phyloP scores from a whole-genome alignment of 495 filamentous ascomycete genomes.

The Neurospora sp. region DNA sequence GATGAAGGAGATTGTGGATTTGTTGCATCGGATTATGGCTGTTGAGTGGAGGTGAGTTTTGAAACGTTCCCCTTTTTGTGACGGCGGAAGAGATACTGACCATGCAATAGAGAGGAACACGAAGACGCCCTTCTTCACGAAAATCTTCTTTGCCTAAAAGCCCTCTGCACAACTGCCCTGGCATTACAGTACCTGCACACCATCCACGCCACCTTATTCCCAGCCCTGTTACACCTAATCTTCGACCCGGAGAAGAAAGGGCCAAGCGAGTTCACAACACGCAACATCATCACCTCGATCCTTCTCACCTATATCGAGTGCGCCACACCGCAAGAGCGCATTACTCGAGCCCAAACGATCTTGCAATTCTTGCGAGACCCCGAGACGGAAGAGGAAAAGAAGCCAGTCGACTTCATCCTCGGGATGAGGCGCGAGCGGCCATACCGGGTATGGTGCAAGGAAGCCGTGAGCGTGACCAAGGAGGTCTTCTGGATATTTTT shows the following conservation, averaged over 20 bases:
- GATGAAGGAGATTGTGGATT: constrained; percentile 79
- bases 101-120: constrained; percentile 58
- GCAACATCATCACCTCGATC: constrained; percentile 75
- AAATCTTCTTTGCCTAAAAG: constrained; percentile 86
- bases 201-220: constrained; percentile 75
- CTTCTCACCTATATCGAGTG: constrained; percentile 75
- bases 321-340: constrained; percentile 40
- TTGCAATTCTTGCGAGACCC: constrained; percentile 77
- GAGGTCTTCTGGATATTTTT: constrained; percentile 99
- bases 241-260: constrained; percentile 97
- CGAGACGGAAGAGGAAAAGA: constrained; percentile 57
- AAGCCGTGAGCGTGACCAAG: constrained; percentile 84
- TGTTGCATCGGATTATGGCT: constrained; percentile 83
- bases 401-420: constrained; percentile 75
- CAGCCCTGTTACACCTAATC: constrained; percentile 74
- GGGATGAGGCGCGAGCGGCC: constrained; percentile 81
- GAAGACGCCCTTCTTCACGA: constrained; percentile 91
- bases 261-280: constrained; percentile 89
- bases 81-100: too few species aligned
- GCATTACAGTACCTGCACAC: constrained; percentile 71
- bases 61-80: too few species aligned
- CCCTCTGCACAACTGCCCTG: constrained; percentile 79
- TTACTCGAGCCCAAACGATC: constrained; percentile 54
- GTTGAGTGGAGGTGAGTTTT: constrained; percentile 89
- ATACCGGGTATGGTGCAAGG: constrained; percentile 89